These are phyloP conservation scores for Fraxinus americana DNA, from an alignment of 257 asterid species.

Conservation along the genomic window DNA sequence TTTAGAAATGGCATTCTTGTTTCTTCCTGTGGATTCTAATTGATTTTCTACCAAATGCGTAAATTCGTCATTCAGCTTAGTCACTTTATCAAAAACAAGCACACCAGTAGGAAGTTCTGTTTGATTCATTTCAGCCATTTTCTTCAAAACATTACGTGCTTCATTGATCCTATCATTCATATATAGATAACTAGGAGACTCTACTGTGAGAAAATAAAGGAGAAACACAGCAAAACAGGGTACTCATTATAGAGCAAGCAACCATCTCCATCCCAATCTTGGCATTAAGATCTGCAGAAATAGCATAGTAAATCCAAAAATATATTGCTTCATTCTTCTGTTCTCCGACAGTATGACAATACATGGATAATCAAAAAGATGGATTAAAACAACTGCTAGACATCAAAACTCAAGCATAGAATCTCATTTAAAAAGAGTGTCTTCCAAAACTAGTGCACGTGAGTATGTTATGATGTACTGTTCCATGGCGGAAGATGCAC, in stretches of 20 bases:
- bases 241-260: conserved; percentile 63
- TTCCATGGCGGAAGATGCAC: too few species aligned
- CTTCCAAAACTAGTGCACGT: too few species aligned
- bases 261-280: conserved; percentile 77
- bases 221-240: conserved; percentile 61
- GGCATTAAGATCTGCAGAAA: conserved; percentile 62
- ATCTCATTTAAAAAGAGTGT: too few species aligned
- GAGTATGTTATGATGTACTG: too few species aligned
- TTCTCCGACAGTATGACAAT: too few species aligned
- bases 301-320: neutral
- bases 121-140: conserved; percentile 49
- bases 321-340: too few species aligned
- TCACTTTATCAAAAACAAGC: conserved; percentile 43
- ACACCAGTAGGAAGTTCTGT: conserved; percentile 58
- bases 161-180: conserved; percentile 49
- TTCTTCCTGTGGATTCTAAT: conserved; percentile 31
- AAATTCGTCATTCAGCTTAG: conserved; percentile 30
- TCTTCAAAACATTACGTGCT: conserved; percentile 47
- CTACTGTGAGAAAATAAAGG: conserved; percentile 54
- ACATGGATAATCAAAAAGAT: too few species aligned
- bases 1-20: conserved; percentile 20
- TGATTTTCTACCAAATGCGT: conserved; percentile 28
- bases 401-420: too few species aligned
- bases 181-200: conserved; percentile 71
- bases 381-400: too few species aligned